These are phyloP conservation scores for Canavalia ensiformis DNA, from an alignment of 306 rosid species.

Conservation along the genomic window DNA sequence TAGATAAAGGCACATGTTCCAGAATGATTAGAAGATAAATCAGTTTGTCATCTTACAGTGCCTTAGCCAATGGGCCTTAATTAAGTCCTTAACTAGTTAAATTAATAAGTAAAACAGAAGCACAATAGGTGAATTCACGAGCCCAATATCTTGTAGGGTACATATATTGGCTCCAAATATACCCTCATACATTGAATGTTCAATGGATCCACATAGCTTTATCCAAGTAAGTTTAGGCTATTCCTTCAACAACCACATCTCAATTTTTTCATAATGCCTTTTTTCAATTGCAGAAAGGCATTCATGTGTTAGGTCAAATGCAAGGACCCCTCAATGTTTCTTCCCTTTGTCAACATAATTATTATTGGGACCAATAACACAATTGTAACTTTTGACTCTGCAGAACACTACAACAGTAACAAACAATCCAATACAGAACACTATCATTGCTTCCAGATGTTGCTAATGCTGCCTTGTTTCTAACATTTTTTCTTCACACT, in stretches of 20 bases:
- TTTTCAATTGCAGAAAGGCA: background rate
- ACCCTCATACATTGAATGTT: background rate
- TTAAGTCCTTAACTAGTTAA: background rate
- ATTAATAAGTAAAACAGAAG: background rate
- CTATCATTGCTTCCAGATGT: background rate
- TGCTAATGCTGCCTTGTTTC: background rate
- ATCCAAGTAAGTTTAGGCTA: background rate
- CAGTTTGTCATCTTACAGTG: background rate
- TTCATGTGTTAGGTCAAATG: background rate
- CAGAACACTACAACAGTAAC: background rate
- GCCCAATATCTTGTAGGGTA: background rate
- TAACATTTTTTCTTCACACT: background rate
- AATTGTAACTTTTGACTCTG: background rate
- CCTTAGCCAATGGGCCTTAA: too few relatives aligned
- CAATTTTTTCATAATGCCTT: background rate
- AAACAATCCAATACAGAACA: background rate
- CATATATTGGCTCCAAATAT: background rate
- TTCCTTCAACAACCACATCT: background rate
- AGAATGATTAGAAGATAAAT: background rate
- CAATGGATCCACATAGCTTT: background rate
- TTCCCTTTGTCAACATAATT: background rate
- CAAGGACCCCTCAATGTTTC: background rate
- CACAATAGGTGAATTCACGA: background rate
- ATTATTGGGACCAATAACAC: constrained; percentile 9
- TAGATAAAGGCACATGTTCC: background rate